Conservation (phyloP, 2,329 filamentous ascomycete genomes). For the Diaporthe helianthi region DNA sequence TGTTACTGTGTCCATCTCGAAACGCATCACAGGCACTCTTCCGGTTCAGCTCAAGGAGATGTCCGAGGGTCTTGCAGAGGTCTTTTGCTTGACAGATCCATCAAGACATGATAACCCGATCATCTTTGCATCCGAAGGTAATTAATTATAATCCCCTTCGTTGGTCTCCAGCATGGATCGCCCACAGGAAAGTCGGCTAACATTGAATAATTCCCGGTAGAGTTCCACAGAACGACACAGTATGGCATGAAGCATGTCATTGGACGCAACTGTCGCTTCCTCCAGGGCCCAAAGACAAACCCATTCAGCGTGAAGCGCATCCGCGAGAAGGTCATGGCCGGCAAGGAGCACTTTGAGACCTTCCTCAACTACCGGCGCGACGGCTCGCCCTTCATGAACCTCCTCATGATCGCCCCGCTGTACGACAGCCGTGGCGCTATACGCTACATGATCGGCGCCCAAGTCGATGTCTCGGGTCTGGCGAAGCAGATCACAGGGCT, state of each 20-base stretch:
- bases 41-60: slow-evolving; percentile 69
- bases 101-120: slow-evolving; percentile 77
- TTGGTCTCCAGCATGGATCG: not conserved
- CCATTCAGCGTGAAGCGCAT: slow-evolving; percentile 67
- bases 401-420: slow-evolving; percentile 75
- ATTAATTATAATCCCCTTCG: not conserved
- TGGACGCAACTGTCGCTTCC: slow-evolving; percentile 79
- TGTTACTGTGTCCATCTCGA: slow-evolving; percentile 72
- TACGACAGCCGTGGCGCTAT: slow-evolving; percentile 72
- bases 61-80: slow-evolving; percentile 76
- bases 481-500: slow-evolving; percentile 71
- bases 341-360: slow-evolving; percentile 76
- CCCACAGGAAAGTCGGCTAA: not conserved
- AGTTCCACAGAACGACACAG: slow-evolving; percentile 51
- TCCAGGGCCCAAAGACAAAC: slow-evolving; percentile 77
- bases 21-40: slow-evolving; percentile 71
- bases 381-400: slow-evolving; percentile 78
- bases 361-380: slow-evolving; percentile 80
- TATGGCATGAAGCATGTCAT: slow-evolving; percentile 63
- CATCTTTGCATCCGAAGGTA: slow-evolving; percentile 77
- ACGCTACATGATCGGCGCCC: slow-evolving; percentile 74
- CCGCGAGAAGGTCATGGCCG: slow-evolving; percentile 64
- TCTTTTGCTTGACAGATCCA: slow-evolving; percentile 79
- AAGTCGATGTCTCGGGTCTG: slow-evolving; percentile 74
- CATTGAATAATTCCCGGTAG: slow-evolving; percentile 54